Conservation (phyloP, 306 rosid species). For the Trichosanthes truncata region DNA sequence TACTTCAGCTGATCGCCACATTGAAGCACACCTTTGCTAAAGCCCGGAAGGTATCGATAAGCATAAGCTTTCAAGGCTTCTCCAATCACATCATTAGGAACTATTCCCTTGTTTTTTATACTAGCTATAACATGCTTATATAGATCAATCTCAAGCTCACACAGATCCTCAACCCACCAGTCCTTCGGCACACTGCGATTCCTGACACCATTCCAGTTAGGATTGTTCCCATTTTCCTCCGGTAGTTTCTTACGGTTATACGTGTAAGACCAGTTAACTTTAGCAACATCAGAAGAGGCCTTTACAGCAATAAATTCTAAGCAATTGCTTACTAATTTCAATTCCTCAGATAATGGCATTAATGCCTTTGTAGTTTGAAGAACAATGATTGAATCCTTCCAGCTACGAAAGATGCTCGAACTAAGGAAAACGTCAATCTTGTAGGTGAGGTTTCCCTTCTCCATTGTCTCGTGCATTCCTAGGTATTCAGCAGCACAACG, state of each 20-base stretch:
- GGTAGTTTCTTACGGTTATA: slow-evolving; percentile 77
- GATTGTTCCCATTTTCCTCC: slow-evolving; percentile 63
- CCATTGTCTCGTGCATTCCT: slow-evolving; percentile 75
- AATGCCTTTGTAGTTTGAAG: slow-evolving; percentile 73
- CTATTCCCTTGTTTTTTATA: slow-evolving; percentile 43
- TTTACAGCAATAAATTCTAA: slow-evolving; percentile 64
- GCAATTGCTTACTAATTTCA: slow-evolving; percentile 64
- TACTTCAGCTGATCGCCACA: slow-evolving; percentile 46
- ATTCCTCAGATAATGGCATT: slow-evolving; percentile 54
- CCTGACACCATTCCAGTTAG: slow-evolving; percentile 47
- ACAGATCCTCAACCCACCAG: slow-evolving; percentile 98
- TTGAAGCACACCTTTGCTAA: slow-evolving; percentile 66
- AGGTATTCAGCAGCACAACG: slow-evolving; percentile 92
- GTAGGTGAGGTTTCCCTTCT: slow-evolving; percentile 90
- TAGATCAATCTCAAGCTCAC: slow-evolving; percentile 83
- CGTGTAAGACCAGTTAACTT: slow-evolving; percentile 89
- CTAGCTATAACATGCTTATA: slow-evolving; percentile 46
- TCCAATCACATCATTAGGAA: slow-evolving; percentile 66
- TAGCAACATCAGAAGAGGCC: slow-evolving; percentile 69
- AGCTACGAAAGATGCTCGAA: slow-evolving; percentile 85
- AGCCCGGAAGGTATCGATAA: slow-evolving; percentile 66
- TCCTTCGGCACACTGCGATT: slow-evolving; percentile 71
- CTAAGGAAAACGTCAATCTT: slow-evolving; percentile 88
- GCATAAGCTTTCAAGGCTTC: slow-evolving; percentile 91
- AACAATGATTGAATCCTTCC: slow-evolving; percentile 97